A percentile compares a stretch with the other conserved stretches of the same genome.
Conservation (phyloP, 495 filamentous ascomycete genomes). For the Halenospora varia region DNA sequence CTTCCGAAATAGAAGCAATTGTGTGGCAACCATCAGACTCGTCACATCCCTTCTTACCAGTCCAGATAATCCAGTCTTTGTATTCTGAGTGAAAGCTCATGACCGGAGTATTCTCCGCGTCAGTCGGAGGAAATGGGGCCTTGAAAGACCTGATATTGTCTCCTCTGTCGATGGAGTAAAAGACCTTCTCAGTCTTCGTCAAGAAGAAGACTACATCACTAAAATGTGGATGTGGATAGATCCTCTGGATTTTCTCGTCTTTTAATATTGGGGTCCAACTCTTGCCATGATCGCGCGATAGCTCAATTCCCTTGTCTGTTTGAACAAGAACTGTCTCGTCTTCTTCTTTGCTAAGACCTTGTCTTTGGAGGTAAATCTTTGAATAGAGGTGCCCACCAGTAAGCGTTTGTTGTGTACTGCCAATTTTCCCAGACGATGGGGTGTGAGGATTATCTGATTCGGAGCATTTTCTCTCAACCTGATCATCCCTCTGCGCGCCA, state of each 20-base stretch:
- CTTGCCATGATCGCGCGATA: slow-evolving; percentile 83
- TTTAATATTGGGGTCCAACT: slow-evolving; percentile 63
- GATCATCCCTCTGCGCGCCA: slow-evolving; percentile 54
- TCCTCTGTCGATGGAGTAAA: slow-evolving; percentile 75
- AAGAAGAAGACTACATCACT: slow-evolving; percentile 84
- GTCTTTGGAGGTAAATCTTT: slow-evolving; percentile 82
- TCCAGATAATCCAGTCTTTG: slow-evolving; percentile 88
- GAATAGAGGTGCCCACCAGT: slow-evolving; percentile 45
- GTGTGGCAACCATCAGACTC: slow-evolving; percentile 54
- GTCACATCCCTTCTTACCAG: slow-evolving; percentile 57
- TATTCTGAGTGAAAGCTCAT: slow-evolving; percentile 76
- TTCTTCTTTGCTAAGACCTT: slow-evolving; percentile 52
- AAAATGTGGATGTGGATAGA: slow-evolving; percentile 72
- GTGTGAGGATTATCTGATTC: slow-evolving; percentile 28
- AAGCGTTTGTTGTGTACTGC: slow-evolving; percentile 52
- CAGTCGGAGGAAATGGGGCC: slow-evolving; percentile 44
- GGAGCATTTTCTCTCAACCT: slow-evolving; percentile 51
- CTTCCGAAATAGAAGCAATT: slow-evolving; percentile 64
- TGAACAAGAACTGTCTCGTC: slow-evolving; percentile 87
- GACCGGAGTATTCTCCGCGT: slow-evolving; percentile 35
- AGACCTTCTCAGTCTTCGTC: slow-evolving; percentile 61
- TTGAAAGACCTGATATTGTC: slow-evolving; percentile 63
- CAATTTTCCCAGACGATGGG: slow-evolving; percentile 60
- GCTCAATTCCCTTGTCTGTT: slow-evolving; percentile 57
- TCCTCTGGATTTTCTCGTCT: slow-evolving; percentile 52